phyloP scores from a whole-genome alignment of 208 protist species.

The Crithidia expoeki region DNA sequence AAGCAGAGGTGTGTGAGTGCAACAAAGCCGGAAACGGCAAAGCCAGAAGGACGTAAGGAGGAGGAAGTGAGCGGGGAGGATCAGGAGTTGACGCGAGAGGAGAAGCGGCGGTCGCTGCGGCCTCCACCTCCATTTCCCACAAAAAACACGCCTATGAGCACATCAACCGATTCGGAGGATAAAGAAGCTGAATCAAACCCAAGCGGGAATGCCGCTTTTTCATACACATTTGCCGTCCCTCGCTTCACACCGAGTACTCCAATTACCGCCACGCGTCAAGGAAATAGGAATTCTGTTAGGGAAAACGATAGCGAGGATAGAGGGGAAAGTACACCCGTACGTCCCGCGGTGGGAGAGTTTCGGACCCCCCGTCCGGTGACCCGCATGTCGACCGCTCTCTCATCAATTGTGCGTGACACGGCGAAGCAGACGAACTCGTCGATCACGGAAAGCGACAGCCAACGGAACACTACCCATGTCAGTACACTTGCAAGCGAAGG shows the following conservation, averaged over 20 bases:
- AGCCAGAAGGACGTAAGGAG: background rate
- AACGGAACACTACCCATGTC: background rate
- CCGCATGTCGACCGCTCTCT: constrained; percentile 20
- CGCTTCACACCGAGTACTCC: constrained; percentile 28
- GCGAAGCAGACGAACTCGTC: background rate
- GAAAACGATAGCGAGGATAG: background rate
- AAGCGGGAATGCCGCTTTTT: constrained; percentile 19
- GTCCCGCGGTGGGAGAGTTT: constrained; percentile 34
- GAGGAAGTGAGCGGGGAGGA: background rate
- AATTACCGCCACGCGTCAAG: background rate
- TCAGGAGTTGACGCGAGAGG: constrained; percentile 1
- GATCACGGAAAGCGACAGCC: background rate
- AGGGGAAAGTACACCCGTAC: constrained; percentile 17
- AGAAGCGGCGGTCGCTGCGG: constrained; percentile 3
- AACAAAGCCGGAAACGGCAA: background rate
- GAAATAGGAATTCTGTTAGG: background rate
- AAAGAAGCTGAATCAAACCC: background rate
- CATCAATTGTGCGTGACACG: background rate
- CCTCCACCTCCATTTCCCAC: background rate
- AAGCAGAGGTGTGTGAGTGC: background rate
- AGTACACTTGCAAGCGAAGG: background rate
- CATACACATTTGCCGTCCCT: constrained; percentile 33
- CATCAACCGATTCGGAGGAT: background rate
- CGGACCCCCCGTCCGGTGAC: constrained; percentile 38
- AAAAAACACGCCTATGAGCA: background rate